These are phyloP conservation scores for Tripidium arundinaceum DNA, from an alignment of 202 grass and related monocot genomes.

Conservation along the genomic window DNA sequence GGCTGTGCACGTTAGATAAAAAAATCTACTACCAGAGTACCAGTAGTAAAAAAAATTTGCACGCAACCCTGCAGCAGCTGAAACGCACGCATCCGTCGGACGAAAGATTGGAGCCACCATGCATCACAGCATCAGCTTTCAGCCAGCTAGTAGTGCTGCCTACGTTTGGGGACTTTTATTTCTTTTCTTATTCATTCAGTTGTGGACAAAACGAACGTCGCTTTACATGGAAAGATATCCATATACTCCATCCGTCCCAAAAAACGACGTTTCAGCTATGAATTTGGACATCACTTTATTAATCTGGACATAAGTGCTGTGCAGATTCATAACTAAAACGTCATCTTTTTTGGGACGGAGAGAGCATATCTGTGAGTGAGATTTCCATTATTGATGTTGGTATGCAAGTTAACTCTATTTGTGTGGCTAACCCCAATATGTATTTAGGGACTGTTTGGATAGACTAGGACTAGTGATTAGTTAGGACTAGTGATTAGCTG, in stretches of 20 bases:
- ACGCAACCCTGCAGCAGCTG: background rate
- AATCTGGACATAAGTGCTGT: too few species aligned
- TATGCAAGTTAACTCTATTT: background rate
- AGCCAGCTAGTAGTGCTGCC: background rate
- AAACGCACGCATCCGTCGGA: background rate
- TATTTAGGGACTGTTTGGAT: too few species aligned
- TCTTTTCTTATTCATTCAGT: background rate
- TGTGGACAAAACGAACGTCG: background rate
- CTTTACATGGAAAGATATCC: background rate
- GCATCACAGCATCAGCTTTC: background rate
- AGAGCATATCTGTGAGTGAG: background rate
- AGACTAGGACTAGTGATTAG: too few species aligned
- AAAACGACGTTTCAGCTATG: too few species aligned
- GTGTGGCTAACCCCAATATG: background rate
- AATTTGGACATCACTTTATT: too few species aligned
- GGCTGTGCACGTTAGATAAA: background rate
- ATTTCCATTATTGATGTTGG: background rate
- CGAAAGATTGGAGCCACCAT: background rate
- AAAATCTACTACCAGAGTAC: background rate
- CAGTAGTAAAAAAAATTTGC: background rate
- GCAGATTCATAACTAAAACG: too few species aligned
- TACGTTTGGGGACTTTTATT: background rate
- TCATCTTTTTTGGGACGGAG: too few species aligned
- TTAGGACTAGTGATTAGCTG: too few species aligned
- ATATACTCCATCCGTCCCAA: too few species aligned